These are phyloP conservation scores for Debaryomyces nepalensis DNA, from an alignment of 1,139 yeast genomes.

Conservation along the genomic window DNA sequence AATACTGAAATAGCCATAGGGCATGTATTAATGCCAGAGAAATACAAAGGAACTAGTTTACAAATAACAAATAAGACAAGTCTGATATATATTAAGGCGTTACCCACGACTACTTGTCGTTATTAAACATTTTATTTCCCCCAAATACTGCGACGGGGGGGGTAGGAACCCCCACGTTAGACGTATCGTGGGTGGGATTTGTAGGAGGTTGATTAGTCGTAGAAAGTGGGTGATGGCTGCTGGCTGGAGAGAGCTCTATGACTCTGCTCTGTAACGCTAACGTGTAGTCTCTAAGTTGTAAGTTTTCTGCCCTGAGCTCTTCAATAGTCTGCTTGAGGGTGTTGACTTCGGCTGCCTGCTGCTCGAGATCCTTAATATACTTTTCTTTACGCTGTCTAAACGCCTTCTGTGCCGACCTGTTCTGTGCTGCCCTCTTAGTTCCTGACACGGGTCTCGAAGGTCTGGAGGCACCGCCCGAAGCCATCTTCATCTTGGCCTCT, in stretches of 20 bases:
- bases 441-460: conserved; percentile 51
- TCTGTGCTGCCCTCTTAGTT: conserved; percentile 86
- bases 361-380: conserved; percentile 76
- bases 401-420: conserved; percentile 86
- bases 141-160: conserved; percentile 23
- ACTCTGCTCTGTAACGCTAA: conserved; percentile 69
- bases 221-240: conserved; percentile 17
- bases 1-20: background rate
- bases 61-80: conserved; percentile 3
- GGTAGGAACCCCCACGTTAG: conserved; percentile 20
- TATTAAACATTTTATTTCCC: conserved; percentile 17
- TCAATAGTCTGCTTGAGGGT: conserved; percentile 64
- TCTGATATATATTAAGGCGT: background rate
- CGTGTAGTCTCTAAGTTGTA: conserved; percentile 73
- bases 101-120: conserved; percentile 16
- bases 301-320: conserved; percentile 67
- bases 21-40: background rate
- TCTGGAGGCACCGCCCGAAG: conserved; percentile 13
- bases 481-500: conserved; percentile 17
- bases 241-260: conserved; percentile 47
- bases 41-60: background rate
- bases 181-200: conserved; percentile 14
- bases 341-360: conserved; percentile 65
- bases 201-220: conserved; percentile 14
- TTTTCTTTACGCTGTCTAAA: conserved; percentile 81